phyloP scores from a whole-genome alignment of 768 basidiomycete genomes.

The Hydnum rufescens region DNA sequence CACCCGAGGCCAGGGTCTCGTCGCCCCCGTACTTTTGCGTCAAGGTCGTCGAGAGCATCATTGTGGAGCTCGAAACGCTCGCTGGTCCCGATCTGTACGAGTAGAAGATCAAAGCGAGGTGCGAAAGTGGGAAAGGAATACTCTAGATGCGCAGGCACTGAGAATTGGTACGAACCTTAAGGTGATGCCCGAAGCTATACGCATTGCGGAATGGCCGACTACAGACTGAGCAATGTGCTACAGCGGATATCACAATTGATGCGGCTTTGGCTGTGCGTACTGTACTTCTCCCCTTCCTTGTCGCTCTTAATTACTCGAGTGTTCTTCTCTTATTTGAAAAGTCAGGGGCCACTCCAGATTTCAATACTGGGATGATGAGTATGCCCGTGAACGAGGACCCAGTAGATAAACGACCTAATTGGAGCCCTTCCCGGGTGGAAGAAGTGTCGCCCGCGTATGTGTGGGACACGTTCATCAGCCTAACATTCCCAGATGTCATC shows the following conservation, averaged over 20 bases:
- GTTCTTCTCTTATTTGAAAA: constrained; percentile 2
- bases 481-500: too few relatives aligned
- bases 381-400: constrained; percentile 37
- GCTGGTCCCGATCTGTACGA: constrained; percentile 14
- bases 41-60: constrained; percentile 48
- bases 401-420: too few relatives aligned
- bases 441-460: too few relatives aligned
- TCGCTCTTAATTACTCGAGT: too few relatives aligned
- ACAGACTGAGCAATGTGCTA: constrained; percentile 75
- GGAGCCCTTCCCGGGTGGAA: too few relatives aligned
- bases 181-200: constrained; percentile 65
- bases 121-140: constrained; percentile 52
- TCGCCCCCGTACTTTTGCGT: constrained; percentile 48
- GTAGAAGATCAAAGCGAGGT: constrained; percentile 32
- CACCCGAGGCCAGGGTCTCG: constrained; percentile 46
- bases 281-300: constrained; percentile 6
- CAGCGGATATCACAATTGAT: constrained; percentile 62
- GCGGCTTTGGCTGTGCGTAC: constrained; percentile 55
- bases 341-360: constrained; percentile 80
- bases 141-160: constrained; percentile 37
- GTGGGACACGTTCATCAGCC: too few relatives aligned
- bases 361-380: constrained; percentile 56
- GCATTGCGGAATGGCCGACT: constrained; percentile 35
- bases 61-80: constrained; percentile 27
- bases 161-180: constrained; percentile 87